Conservation (phyloP, 2,329 filamentous ascomycete genomes). For the Colletotrichum lupini region DNA sequence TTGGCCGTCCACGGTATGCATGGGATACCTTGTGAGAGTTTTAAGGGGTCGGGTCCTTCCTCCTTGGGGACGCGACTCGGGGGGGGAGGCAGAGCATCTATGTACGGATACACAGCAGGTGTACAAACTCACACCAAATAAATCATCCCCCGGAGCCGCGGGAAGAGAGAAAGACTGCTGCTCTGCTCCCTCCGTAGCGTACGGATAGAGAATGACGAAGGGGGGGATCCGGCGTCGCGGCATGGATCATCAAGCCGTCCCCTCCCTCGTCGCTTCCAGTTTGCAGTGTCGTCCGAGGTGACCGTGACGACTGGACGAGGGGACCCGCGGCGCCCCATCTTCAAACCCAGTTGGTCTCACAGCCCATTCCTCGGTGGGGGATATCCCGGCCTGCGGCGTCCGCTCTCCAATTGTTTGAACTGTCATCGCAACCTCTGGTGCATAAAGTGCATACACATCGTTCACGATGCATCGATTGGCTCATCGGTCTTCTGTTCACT, state of each 20-base stretch:
- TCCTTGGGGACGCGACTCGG: background rate
- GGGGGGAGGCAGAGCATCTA: too few relatives aligned
- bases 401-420: background rate
- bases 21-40: conserved; percentile 17
- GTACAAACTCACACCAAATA: background rate
- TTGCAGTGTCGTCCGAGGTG: conserved; percentile 17
- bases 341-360: conserved; percentile 33
- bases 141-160: background rate
- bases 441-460: background rate
- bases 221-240: conserved; percentile 7
- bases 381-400: conserved; percentile 5
- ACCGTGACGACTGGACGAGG: conserved; percentile 11
- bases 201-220: background rate
- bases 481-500: too few relatives aligned
- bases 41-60: conserved; percentile 3
- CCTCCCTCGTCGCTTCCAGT: conserved; percentile 19
- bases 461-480: background rate
- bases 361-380: conserved; percentile 2
- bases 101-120: too few relatives aligned
- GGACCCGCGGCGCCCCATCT: conserved; percentile 17
- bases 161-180: background rate
- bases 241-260: conserved; percentile 22
- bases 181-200: too few relatives aligned
- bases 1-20: conserved; percentile 6
- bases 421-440: background rate